Percentiles rank a stretch among this genome's conserved stretches.
Conservation (phyloP, 495 filamentous ascomycete species). For the Penicillium dipodomyicola region DNA sequence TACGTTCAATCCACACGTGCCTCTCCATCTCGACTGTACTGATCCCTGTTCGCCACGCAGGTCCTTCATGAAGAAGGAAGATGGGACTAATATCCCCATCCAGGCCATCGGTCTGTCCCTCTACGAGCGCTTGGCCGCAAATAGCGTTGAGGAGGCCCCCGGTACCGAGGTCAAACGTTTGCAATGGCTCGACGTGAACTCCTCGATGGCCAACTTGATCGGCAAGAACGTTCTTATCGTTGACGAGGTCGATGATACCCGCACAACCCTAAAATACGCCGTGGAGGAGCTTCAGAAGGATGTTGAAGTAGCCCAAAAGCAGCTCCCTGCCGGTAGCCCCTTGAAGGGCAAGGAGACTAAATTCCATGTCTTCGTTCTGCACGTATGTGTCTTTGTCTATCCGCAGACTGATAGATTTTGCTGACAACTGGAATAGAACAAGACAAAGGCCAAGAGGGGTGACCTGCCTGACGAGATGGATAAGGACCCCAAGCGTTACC, state of each 20-base stretch:
- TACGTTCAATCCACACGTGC: constrained; percentile 25
- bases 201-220: constrained; percentile 86
- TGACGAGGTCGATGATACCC: constrained; percentile 97
- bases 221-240: constrained; percentile 98
- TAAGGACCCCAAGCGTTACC: constrained; percentile 55
- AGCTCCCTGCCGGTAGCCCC: constrained; percentile 62
- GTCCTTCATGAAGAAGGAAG: constrained; percentile 91
- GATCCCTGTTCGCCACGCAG: constrained; percentile 29
- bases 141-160: constrained; percentile 57
- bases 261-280: constrained; percentile 95
- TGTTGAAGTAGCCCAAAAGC: constrained; percentile 75
- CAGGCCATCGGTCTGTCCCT: constrained; percentile 98
- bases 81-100: constrained; percentile 93
- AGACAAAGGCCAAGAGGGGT: constrained; percentile 95
- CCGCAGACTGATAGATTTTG: neutral
- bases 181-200: constrained; percentile 93
- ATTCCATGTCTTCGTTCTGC: constrained; percentile 92
- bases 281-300: constrained; percentile 96
- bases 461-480: constrained; percentile 45
- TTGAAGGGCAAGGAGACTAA: constrained; percentile 77
- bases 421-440: constrained; percentile 61
- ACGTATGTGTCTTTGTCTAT: constrained; percentile 55
- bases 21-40: neutral
- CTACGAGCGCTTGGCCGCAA: constrained; percentile 73
- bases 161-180: constrained; percentile 96